Evolutionary conservation across 257 asterid genomes (phyloP).

Genomic region (Prunella vulgaris): DNA sequence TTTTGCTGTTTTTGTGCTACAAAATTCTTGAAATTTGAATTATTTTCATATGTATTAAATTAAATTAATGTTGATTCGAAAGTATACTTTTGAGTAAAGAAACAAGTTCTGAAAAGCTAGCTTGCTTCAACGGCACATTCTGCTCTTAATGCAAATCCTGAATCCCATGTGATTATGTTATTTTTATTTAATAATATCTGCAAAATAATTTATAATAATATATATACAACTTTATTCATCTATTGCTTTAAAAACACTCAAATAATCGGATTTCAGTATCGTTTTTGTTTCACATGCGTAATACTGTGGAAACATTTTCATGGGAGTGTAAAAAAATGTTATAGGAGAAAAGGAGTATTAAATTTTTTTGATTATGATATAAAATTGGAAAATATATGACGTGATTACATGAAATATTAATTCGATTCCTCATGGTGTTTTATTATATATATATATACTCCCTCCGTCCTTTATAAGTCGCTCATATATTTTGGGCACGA

Average conservation of each 20-base stretch:
- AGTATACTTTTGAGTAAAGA: slow-evolving; percentile 15
- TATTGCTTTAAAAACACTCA: neutral
- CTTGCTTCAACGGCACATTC: slow-evolving; percentile 39
- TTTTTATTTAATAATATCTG: neutral
- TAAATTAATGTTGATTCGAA: slow-evolving; percentile 13
- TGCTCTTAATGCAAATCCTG: slow-evolving; percentile 26
- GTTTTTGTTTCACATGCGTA: neutral
- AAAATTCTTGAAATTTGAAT: neutral
- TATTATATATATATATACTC: too few relatives aligned
- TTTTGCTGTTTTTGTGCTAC: neutral
- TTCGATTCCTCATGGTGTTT: too few relatives aligned
- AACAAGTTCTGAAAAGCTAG: slow-evolving; percentile 3
- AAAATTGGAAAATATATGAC: neutral
- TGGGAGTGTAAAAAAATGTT: too few relatives aligned
- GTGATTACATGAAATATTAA: too few relatives aligned
- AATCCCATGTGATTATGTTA: slow-evolving; percentile 27
- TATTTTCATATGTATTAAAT: neutral
- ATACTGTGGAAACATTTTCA: too few relatives aligned
- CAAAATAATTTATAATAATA: neutral
- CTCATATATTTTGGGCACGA: too few relatives aligned
- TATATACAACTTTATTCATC: too few relatives aligned
- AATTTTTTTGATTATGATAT: neutral
- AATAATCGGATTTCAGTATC: neutral
- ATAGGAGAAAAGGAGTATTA: too few relatives aligned
- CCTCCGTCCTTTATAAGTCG: too few relatives aligned